phyloP scores from a whole-genome alignment of 371 early-diverging fungal genomes.

The Apophysomyces elegans region DNA sequence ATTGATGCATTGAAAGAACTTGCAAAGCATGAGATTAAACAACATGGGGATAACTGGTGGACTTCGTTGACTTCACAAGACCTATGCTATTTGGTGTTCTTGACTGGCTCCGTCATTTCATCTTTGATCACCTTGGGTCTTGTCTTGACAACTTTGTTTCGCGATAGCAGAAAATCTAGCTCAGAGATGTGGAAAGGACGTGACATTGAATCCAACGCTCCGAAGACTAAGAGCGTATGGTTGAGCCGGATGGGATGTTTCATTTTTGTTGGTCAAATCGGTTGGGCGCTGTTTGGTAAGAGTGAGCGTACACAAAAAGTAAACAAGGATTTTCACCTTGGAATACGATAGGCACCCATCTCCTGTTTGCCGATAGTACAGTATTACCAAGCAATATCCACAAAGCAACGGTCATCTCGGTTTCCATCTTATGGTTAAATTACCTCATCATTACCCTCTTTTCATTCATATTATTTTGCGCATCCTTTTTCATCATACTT shows the following conservation, averaged over 20 bases:
- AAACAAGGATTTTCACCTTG: background rate
- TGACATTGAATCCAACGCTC: slow-evolving; percentile 16
- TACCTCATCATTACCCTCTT: slow-evolving; percentile 32
- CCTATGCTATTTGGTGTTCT: slow-evolving; percentile 19
- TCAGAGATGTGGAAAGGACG: slow-evolving; percentile 11
- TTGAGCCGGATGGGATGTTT: slow-evolving; percentile 30
- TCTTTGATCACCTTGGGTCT: slow-evolving; percentile 26
- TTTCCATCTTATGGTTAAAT: slow-evolving; percentile 36
- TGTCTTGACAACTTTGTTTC: slow-evolving; percentile 25
- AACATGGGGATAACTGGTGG: slow-evolving; percentile 19
- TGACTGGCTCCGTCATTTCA: slow-evolving; percentile 28
- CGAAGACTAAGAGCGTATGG: slow-evolving; percentile 26
- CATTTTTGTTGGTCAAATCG: slow-evolving; percentile 33
- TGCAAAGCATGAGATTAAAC: slow-evolving; percentile 22
- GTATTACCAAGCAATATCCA: slow-evolving; percentile 19
- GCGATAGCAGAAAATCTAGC: slow-evolving; percentile 13
- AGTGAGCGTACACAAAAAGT: background rate
- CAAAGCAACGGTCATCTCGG: slow-evolving; percentile 22
- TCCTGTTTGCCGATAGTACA: slow-evolving; percentile 15
- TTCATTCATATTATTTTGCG: slow-evolving; percentile 37
- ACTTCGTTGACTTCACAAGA: slow-evolving; percentile 14
- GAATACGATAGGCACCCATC: slow-evolving; percentile 24
- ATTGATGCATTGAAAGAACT: slow-evolving; percentile 38
- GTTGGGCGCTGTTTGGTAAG: slow-evolving; percentile 39
- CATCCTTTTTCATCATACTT: slow-evolving; percentile 37